Evolutionary conservation across 768 basidiomycete genomes (phyloP).

Genomic region (Mycena pura): DNA sequence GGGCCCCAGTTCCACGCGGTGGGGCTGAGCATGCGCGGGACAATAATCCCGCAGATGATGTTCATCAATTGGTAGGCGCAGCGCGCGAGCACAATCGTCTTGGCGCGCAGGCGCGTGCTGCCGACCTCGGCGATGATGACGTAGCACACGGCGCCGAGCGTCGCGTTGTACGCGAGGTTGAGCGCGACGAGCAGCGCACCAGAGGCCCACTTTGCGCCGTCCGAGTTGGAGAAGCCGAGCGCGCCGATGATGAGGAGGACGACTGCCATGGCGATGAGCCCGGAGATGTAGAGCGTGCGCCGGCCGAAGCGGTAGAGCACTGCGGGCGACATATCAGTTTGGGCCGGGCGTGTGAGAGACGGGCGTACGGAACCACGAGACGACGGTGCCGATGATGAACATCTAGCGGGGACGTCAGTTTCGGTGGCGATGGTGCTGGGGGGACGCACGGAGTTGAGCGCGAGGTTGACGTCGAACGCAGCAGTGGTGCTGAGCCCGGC

Average conservation of each 20-base stretch:
- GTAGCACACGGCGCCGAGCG: constrained; percentile 32
- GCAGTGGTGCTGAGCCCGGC: constrained; percentile 24
- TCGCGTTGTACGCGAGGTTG: constrained; percentile 31
- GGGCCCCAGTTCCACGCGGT: constrained; percentile 33
- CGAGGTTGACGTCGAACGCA: constrained; percentile 28
- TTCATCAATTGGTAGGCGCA: constrained; percentile 29
- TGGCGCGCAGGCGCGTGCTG: constrained; percentile 28
- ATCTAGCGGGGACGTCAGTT: not conserved
- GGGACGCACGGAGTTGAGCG: constrained; percentile 24
- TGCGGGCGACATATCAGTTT: not conserved
- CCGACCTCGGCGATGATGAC: constrained; percentile 30
- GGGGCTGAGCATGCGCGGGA: constrained; percentile 31
- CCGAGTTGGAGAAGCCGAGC: constrained; percentile 17
- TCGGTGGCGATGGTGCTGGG: not conserved
- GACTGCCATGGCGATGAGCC: constrained; percentile 25
- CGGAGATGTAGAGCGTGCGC: constrained; percentile 30
- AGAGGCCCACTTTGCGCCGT: constrained; percentile 22
- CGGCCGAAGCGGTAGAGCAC: constrained; percentile 29
- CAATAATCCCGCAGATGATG: constrained; percentile 29
- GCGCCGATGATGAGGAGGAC: constrained; percentile 32
- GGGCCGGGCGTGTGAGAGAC: not conserved
- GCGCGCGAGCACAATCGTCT: constrained; percentile 30
- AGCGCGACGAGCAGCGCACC: constrained; percentile 29
- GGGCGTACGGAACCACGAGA: constrained; percentile 30
- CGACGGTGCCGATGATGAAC: constrained; percentile 35